Evolutionary conservation across 768 basidiomycete genomes (phyloP).

Genomic region (Tylopilus sp.): DNA sequence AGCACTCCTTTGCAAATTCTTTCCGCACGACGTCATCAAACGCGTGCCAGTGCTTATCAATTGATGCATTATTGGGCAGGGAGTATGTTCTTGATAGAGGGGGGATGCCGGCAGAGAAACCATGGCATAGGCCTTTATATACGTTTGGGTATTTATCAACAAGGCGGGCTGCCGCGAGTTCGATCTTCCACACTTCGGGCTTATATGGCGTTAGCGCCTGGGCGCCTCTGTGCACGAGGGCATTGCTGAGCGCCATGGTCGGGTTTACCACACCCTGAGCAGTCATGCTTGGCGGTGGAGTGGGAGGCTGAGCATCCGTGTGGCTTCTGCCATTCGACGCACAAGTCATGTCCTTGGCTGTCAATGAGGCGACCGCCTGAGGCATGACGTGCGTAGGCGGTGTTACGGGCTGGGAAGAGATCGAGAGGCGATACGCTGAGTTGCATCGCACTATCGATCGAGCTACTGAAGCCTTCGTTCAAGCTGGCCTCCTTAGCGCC

Average conservation of each 20-base stretch:
- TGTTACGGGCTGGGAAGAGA: too few species aligned
- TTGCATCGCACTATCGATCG: too few species aligned
- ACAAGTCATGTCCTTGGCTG: fast-evolving
- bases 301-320: not conserved
- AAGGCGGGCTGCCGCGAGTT: too few species aligned
- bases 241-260: not conserved
- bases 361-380: not conserved
- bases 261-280: not conserved
- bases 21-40: not conserved
- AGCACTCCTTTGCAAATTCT: not conserved
- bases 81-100: too few species aligned
- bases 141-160: not conserved
- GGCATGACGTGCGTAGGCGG: not conserved
- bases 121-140: not conserved
- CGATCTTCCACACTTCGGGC: not conserved
- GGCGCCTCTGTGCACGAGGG: not conserved
- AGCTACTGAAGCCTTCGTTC: too few species aligned
- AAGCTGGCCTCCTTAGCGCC: too few species aligned
- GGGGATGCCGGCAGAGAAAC: not conserved
- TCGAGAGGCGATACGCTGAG: too few species aligned
- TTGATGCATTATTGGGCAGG: not conserved
- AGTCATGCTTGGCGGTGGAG: not conserved
- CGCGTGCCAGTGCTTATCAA: not conserved
- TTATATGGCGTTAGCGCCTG: not conserved
- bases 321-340: not conserved